phyloP scores from a whole-genome alignment of 805 yeast species.

The Ogataea nonfermentans region DNA sequence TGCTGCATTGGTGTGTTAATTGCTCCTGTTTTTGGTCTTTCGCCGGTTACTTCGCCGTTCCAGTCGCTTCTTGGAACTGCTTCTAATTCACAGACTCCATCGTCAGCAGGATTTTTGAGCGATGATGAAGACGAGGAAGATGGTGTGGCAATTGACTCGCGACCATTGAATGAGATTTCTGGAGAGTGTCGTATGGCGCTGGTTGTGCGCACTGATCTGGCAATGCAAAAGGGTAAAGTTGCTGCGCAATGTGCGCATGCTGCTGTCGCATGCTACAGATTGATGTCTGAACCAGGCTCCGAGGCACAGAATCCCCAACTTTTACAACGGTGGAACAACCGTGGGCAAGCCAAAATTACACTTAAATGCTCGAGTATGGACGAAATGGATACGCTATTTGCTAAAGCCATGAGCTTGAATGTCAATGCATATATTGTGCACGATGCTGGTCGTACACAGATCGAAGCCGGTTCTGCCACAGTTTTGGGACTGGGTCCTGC shows the following conservation, averaged over 20 bases:
- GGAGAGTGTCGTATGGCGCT: conserved; percentile 87
- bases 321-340: conserved; percentile 71
- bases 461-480: conserved; percentile 94
- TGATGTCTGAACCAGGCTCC: conserved; percentile 52
- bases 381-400: conserved; percentile 71
- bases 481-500: conserved; percentile 98
- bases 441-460: conserved; percentile 97
- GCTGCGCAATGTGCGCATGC: conserved; percentile 99
- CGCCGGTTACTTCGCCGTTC: conserved; percentile 16
- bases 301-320: conserved; percentile 59
- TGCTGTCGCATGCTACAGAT: conserved; percentile 83
- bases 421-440: conserved; percentile 79
- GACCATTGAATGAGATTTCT: conserved; percentile 58
- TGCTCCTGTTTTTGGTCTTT: conserved; percentile 16
- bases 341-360: conserved; percentile 94
- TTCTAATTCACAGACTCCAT: conserved; percentile 20
- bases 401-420: conserved; percentile 76
- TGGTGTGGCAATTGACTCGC: conserved; percentile 56
- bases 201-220: conserved; percentile 82
- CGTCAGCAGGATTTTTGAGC: conserved; percentile 24
- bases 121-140: conserved; percentile 29
- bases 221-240: conserved; percentile 91
- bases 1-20: conserved; percentile 30
- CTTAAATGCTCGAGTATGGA: conserved; percentile 69
- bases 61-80: conserved; percentile 13